Evolutionary conservation across 164 flowering plant genomes (phyloP), one percentile per base, ranked within the genome.

Genomic region (Macadamia tetraphylla): DNA sequence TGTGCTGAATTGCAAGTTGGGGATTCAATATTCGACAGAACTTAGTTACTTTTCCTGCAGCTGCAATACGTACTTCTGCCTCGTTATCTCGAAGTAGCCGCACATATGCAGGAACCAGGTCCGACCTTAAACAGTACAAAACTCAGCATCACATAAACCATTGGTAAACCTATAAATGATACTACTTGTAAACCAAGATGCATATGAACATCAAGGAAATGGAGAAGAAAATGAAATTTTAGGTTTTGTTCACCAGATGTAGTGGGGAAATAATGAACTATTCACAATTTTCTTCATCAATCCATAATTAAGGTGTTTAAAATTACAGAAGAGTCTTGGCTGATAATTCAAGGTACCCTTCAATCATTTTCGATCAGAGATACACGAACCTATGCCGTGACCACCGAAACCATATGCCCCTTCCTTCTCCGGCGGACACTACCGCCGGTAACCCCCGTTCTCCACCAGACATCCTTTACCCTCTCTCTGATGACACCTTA

Each of bases 61-160:
- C 97, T 53, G 98, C 98, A 63, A 94, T 94, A 56, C 97, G 88
- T 56, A 94, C 98, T 86, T 94, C 97, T 75, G 98, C 98, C 77
- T 94, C 98, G 79, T 91, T 94, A 78, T 94, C 98, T 69, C 96
- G 97, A 75, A 94, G 96, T 51, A 94, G 74, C 43, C 94, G 87
- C 15, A 94, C 98, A 80, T 91, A 94, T 61, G 98, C 96, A 71
- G 97, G 97, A 76, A 94, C 93, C 82, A 94, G 71, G 67, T 94
- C 98, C 70, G 90, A 71, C 86, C 98, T 94, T 58, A 32, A 74
- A 74, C 65, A 71, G 70, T 58, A 65, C n/a, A n/a, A 32, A 56
- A 70, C 6, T 73, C 14, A 43, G 23, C 58, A 30, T 31, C 62
- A 56, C 65, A 64, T 42, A 40, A 60, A 67, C 48, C 18, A 6